A percentile compares a stretch with the other conserved stretches of the same genome.
Conservation (phyloP, 1,284 basidiomycete species). For the Ustilago crameri region DNA sequence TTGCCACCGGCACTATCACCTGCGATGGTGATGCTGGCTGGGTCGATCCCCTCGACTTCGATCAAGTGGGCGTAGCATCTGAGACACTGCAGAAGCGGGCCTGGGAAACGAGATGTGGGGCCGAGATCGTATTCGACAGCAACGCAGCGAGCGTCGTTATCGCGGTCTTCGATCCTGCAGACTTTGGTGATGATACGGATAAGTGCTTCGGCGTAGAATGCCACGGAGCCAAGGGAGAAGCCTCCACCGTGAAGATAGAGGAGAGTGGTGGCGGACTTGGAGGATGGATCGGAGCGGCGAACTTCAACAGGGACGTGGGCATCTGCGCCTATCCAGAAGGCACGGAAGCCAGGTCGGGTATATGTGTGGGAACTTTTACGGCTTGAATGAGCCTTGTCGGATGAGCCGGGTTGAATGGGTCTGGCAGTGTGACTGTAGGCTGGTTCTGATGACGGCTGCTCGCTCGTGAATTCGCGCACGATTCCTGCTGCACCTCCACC, state of each 20-base stretch:
- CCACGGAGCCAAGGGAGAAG: constrained; percentile 66
- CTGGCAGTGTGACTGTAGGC: background rate
- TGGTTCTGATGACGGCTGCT: constrained; percentile 1
- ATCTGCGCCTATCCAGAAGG: constrained; percentile 62
- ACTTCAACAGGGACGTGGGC: constrained; percentile 39
- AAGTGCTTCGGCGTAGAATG: constrained; percentile 66
- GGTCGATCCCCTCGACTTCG: constrained; percentile 60
- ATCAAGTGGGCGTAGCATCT: constrained; percentile 66
- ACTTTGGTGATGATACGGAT: constrained; percentile 62
- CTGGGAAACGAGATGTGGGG: constrained; percentile 60
- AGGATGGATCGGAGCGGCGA: constrained; percentile 32
- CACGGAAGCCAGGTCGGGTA: constrained; percentile 50
- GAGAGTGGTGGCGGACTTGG: constrained; percentile 52
- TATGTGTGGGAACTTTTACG: constrained; percentile 2
- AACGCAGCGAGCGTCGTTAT: constrained; percentile 55
- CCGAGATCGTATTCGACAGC: constrained; percentile 66
- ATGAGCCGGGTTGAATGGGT: background rate
- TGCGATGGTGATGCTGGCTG: constrained; percentile 57
- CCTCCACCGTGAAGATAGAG: constrained; percentile 67
- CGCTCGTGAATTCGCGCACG: constrained; percentile 50
- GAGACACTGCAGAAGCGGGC: constrained; percentile 62
- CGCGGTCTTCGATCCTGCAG: constrained; percentile 34
- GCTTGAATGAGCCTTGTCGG: constrained; percentile 4
- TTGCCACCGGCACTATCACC: constrained; percentile 67
- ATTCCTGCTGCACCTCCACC: constrained; percentile 58